phyloP scores from a whole-genome alignment of 306 rosid genomes.

The Dicorynia guianensis region DNA sequence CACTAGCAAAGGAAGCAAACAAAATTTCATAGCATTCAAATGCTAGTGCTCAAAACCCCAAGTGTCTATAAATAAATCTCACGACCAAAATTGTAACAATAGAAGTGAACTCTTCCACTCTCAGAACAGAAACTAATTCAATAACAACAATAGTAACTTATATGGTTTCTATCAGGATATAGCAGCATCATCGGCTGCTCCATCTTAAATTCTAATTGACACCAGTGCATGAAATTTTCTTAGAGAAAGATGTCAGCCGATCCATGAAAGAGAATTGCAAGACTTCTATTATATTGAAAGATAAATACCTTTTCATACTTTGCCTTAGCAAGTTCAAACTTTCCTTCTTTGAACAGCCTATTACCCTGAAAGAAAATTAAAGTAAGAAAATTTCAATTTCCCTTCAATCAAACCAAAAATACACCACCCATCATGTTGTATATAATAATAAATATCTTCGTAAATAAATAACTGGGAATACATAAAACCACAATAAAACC shows the following conservation, averaged over 20 bases:
- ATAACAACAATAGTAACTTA: slow-evolving; percentile 7
- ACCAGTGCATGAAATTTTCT: slow-evolving; percentile 18
- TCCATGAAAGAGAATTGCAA: slow-evolving; percentile 2
- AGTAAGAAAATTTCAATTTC: slow-evolving; percentile 37
- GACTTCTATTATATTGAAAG: slow-evolving; percentile 20
- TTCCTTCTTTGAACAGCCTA: slow-evolving; percentile 96
- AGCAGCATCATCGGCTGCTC: slow-evolving; percentile 18
- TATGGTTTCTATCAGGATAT: slow-evolving; percentile 4
- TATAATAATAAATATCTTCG: no score
- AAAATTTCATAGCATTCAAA: slow-evolving; percentile 6
- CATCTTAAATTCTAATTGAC: slow-evolving; percentile 14
- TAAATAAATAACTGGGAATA: background rate
- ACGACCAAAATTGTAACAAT: background rate
- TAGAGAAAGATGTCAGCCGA: slow-evolving; percentile 4
- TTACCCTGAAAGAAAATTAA: slow-evolving; percentile 74
- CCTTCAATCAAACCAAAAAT: slow-evolving; percentile 5
- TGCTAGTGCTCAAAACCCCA: background rate
- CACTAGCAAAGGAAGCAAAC: slow-evolving; percentile 17
- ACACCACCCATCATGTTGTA: no score
- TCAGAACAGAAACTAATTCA: slow-evolving; percentile 6
- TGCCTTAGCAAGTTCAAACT: slow-evolving; percentile 93
- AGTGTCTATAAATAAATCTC: slow-evolving; percentile 16
- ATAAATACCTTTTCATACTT: slow-evolving; percentile 89
- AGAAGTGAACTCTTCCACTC: background rate
- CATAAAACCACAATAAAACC: background rate